Evolutionary conservation across 1,139 yeast species (phyloP).

Genomic region (Sugiyamaella japonica): DNA sequence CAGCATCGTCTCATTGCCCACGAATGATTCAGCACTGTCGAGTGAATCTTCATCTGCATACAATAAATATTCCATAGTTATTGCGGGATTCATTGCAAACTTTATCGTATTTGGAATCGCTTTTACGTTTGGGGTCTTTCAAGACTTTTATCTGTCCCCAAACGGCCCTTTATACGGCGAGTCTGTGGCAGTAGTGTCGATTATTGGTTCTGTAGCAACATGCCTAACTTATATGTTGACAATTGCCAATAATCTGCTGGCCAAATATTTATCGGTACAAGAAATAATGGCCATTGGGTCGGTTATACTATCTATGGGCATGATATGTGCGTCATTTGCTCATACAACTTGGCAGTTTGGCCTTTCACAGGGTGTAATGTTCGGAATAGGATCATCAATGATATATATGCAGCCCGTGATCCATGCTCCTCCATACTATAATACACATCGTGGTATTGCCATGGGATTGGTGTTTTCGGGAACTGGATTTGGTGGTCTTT

Average conservation of each 20-base stretch:
- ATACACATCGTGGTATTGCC: constrained; percentile 45
- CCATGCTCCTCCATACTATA: constrained; percentile 46
- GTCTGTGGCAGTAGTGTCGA: constrained; percentile 23
- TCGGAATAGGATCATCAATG: constrained; percentile 45
- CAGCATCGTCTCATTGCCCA: not conserved
- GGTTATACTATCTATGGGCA: constrained; percentile 23
- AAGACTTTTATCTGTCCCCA: constrained; percentile 26
- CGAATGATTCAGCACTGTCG: not conserved
- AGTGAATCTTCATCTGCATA: not conserved
- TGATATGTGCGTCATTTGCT: constrained; percentile 26
- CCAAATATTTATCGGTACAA: constrained; percentile 13
- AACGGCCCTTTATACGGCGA: constrained; percentile 26
- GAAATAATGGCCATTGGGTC: constrained; percentile 25
- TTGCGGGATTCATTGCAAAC: constrained; percentile 26
- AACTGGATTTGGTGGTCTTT: constrained; percentile 46
- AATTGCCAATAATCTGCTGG: constrained; percentile 15
- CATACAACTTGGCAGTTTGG: constrained; percentile 36
- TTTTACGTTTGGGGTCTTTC: constrained; percentile 32
- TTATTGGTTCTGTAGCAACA: constrained; percentile 30
- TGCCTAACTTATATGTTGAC: constrained; percentile 25
- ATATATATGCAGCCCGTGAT: constrained; percentile 47
- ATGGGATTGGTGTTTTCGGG: constrained; percentile 48
- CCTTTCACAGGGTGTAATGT: constrained; percentile 45
- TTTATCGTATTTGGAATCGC: constrained; percentile 30
- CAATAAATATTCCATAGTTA: constrained; percentile 15